Base-by-base conservation (phyloP, 768 basidiomycete species). In the Trametes punicea region DNA sequence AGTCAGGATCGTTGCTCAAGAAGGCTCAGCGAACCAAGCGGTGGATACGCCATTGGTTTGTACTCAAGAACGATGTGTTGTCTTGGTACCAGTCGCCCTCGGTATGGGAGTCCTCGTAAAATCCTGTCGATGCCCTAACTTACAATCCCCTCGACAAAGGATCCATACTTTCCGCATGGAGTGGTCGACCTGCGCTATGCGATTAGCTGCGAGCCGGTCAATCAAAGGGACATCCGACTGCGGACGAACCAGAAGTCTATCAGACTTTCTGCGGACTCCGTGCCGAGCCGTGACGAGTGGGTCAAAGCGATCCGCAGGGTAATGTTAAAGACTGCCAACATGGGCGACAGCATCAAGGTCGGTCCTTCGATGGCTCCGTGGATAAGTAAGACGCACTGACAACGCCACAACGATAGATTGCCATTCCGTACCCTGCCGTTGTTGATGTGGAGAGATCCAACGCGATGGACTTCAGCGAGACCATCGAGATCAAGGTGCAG, bases 151-250 rank as follows among this genome's bases (percentile, higher is more conserved):
- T 50, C 44, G 39, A 34, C 18, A 57, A 49, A 96, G 93, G 94
- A 99, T 64, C 96, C 95, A 2, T 99, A 99, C 72, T 99, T 99
- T 70, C 91, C 95, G 10, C 90, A 94, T 62, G 97, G 94, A 23
- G 93, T 98, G 53, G 80, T 95, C n/a, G 93, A 97, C 65, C 74
- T 99, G 29, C 90, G 94, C 57, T 98, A 98, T 71, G 89, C 90
- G 6, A 88, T 92, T 41, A 82, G 88, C 21, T 97, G 96, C 68
- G 95, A 98, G 51, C 76, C 90, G 0, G 72, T 77, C 3, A 81
- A 83, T 13, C 88, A 93, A 63, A 88, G 79, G 64, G 90, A 85
- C 40, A 86, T 98, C 66, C 88, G 88, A 42, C 70, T 98, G 20
- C 77, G 90, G 29, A 95, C 93, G 6, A 88, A 88, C 64, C 86